Conservation (phyloP, 495 filamentous ascomycete species). For the Aspergillus sclerotioniger region DNA sequence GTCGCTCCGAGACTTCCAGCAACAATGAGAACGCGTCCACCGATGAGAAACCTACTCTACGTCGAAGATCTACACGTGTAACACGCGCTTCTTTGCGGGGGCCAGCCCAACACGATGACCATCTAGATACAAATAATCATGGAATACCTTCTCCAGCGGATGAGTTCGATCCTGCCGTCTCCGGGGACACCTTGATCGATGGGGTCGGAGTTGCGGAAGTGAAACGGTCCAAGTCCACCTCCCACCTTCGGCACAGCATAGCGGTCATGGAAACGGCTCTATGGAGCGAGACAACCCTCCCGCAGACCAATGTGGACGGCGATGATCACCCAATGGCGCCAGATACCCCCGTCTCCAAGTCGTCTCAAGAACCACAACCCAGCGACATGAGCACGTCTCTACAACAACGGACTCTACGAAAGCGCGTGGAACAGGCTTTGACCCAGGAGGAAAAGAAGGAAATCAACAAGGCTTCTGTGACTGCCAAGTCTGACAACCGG, state of each 20-base stretch:
- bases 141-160: conserved; percentile 15
- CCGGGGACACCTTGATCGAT: conserved; percentile 40
- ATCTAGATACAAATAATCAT: conserved; percentile 14
- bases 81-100: conserved; percentile 42
- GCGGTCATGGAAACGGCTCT: conserved; percentile 44
- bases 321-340: conserved; percentile 39
- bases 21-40: conserved; percentile 46
- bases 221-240: conserved; percentile 35
- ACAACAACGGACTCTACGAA: conserved; percentile 44
- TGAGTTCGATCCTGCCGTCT: conserved; percentile 35
- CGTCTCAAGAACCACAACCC: conserved; percentile 41
- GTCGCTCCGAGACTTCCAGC: conserved; percentile 51
- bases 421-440: conserved; percentile 48
- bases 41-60: conserved; percentile 39
- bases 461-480: conserved; percentile 11
- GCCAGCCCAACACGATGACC: conserved; percentile 27
- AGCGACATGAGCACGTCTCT: conserved; percentile 33
- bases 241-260: conserved; percentile 42
- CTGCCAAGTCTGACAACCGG: conserved; percentile 7
- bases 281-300: conserved; percentile 34
- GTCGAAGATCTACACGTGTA: conserved; percentile 43
- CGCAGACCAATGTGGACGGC: conserved; percentile 31
- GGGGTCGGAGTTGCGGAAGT: conserved; percentile 24
- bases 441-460: conserved; percentile 42
- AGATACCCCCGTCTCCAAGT: conserved; percentile 41